phyloP scores from a whole-genome alignment of 2,329 filamentous ascomycete species.

The Neonectria neomacrospora region DNA sequence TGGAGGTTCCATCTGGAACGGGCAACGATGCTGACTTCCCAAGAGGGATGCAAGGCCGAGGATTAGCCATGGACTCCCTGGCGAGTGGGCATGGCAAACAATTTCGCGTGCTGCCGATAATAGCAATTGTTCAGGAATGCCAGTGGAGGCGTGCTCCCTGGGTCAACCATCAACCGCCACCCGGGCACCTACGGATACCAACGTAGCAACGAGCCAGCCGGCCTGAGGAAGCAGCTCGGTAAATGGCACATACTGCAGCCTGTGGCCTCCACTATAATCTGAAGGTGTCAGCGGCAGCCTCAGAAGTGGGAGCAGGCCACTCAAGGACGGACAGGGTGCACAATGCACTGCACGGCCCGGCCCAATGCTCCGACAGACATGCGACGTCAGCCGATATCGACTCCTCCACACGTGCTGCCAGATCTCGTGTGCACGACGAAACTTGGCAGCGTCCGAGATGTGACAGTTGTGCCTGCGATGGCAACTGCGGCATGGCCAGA shows the following conservation, averaged over 20 bases:
- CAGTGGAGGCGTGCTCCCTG: not conserved
- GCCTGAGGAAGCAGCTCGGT: not conserved
- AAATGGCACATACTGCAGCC: not conserved
- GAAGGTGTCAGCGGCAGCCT: not conserved
- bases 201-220: not conserved
- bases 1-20: slow-evolving; percentile 10
- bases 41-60: slow-evolving; percentile 27
- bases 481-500: slow-evolving; percentile 12
- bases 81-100: slow-evolving; percentile 5
- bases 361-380: slow-evolving; percentile 35
- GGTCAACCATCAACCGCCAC: too few relatives aligned
- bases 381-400: slow-evolving; percentile 42
- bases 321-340: not conserved
- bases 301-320: not conserved
- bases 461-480: slow-evolving; percentile 28
- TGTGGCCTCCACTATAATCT: not conserved
- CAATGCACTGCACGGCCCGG: slow-evolving; percentile 15
- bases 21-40: not conserved
- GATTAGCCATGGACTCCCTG: slow-evolving; percentile 31
- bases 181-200: too few relatives aligned
- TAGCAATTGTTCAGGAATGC: slow-evolving; percentile 11
- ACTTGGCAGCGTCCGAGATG: slow-evolving; percentile 17
- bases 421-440: slow-evolving; percentile 24
- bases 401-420: slow-evolving; percentile 23
- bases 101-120: slow-evolving; percentile 6